A percentile compares a stretch with the other conserved stretches of the same genome.
Conservation (phyloP, 177 flowering plant genomes). For the Vitis hybrid region DNA sequence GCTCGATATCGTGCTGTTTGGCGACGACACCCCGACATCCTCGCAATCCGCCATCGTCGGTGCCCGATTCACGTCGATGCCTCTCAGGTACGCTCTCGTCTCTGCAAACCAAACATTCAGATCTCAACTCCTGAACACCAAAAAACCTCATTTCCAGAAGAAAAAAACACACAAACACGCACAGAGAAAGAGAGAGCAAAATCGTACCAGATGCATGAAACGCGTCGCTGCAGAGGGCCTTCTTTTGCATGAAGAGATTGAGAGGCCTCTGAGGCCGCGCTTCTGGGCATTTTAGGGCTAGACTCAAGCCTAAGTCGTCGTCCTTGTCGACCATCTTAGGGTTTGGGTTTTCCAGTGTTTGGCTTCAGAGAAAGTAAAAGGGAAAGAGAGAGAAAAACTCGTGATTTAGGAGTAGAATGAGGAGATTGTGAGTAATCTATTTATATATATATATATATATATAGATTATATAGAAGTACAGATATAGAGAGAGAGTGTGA, state of each 20-base stretch:
- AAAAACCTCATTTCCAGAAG: not conserved
- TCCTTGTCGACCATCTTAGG: constrained; percentile 38
- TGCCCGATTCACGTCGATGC: constrained; percentile 44
- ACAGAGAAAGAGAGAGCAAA: not conserved
- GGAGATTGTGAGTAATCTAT: constrained; percentile 13
- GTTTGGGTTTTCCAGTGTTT: constrained; percentile 12
- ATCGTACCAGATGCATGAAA: constrained; percentile 26
- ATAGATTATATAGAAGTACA: not conserved
- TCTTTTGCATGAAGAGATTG: constrained; percentile 8
- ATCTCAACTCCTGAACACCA: constrained; percentile 20
- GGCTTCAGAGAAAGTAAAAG: constrained; percentile 15
- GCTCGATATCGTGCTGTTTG: constrained; percentile 68
- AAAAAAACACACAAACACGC: not conserved
- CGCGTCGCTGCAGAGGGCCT: constrained; percentile 14
- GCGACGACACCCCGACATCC: constrained; percentile 54
- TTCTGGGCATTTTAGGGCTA: constrained; percentile 32
- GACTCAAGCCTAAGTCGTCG: constrained; percentile 47
- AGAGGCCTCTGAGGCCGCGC: too few relatives aligned
- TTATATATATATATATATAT: constrained; percentile 17
- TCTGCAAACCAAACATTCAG: constrained; percentile 15
- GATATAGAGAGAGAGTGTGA: constrained; percentile 4
- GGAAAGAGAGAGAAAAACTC: constrained; percentile 10
- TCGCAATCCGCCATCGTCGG: constrained; percentile 31
- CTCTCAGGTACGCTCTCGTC: constrained; percentile 29
- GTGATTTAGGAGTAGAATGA: constrained; percentile 18